These are phyloP conservation scores for Secale cereale DNA, from an alignment of 176 grass and related monocot species.

Conservation along the genomic window DNA sequence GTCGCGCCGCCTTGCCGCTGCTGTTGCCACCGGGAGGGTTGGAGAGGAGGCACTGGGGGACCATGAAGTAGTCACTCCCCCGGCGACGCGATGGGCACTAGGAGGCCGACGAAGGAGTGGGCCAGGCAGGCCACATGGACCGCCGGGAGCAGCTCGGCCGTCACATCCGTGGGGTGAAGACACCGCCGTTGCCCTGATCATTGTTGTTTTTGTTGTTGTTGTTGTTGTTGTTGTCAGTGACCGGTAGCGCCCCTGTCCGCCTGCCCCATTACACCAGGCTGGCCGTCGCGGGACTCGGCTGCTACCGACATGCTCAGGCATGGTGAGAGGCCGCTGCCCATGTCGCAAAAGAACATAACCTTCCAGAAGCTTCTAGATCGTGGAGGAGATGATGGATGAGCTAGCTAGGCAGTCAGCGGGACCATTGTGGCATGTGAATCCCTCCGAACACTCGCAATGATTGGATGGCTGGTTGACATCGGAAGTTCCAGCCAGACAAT, in stretches of 20 bases:
- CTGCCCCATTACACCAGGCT: no score
- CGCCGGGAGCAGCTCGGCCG: constrained; percentile 40
- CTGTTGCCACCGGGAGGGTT: not conserved
- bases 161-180: constrained; percentile 33
- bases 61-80: constrained; percentile 68
- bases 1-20: constrained; percentile 40
- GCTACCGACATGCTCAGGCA: constrained; percentile 28
- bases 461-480: no score
- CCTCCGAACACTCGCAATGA: no score
- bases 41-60: constrained; percentile 48
- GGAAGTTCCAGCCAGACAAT: no score
- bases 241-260: constrained; percentile 24
- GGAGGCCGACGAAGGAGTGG: no score
- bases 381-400: not conserved
- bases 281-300: not conserved
- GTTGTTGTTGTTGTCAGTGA: not conserved
- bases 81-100: constrained; percentile 41
- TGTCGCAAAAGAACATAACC: no score
- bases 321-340: constrained; percentile 68
- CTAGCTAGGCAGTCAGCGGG: not conserved
- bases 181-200: not conserved
- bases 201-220: no score
- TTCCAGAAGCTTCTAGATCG: constrained; percentile 30
- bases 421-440: not conserved
- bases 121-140: constrained; percentile 54